Conservation (phyloP, 495 filamentous ascomycete genomes). For the Bacidia rubella region DNA sequence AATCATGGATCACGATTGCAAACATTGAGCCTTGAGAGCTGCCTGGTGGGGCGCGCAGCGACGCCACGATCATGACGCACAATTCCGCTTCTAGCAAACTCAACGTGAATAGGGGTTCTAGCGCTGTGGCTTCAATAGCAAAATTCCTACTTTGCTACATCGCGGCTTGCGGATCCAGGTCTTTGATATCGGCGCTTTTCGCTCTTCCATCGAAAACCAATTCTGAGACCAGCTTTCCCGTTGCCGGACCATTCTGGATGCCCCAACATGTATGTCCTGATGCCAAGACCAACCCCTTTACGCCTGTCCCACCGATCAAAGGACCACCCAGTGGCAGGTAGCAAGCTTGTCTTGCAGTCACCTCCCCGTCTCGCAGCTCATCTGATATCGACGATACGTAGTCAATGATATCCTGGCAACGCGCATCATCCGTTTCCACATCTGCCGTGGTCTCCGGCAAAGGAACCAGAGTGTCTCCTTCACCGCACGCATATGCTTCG, state of each 20-base stretch:
- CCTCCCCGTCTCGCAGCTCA: constrained; percentile 57
- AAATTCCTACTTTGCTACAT: no score
- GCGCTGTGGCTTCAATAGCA: no score
- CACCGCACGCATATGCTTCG: constrained; percentile 88
- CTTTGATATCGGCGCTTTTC: constrained; percentile 57
- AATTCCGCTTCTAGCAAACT: neutral
- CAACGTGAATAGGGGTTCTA: no score
- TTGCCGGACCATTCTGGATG: constrained; percentile 89
- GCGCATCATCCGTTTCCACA: constrained; percentile 59
- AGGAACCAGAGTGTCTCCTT: constrained; percentile 64
- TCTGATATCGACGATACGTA: constrained; percentile 69
- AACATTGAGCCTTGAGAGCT: neutral
- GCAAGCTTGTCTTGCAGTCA: constrained; percentile 79
- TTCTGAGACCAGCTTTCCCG: constrained; percentile 78
- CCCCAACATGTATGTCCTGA: constrained; percentile 96
- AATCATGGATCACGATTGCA: neutral
- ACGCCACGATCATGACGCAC: neutral
- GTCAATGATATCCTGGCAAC: constrained; percentile 80
- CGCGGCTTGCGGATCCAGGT: constrained; percentile 52
- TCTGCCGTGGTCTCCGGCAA: constrained; percentile 64
- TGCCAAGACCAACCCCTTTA: constrained; percentile 69
- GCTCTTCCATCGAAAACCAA: constrained; percentile 69
- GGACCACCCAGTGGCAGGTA: constrained; percentile 80
- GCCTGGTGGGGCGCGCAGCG: neutral
- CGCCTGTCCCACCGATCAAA: constrained; percentile 60